Evolutionary conservation across 495 filamentous ascomycete genomes (phyloP), one percentile per base, ranked within the genome.

Genomic region (Aspergillus hancockii): DNA sequence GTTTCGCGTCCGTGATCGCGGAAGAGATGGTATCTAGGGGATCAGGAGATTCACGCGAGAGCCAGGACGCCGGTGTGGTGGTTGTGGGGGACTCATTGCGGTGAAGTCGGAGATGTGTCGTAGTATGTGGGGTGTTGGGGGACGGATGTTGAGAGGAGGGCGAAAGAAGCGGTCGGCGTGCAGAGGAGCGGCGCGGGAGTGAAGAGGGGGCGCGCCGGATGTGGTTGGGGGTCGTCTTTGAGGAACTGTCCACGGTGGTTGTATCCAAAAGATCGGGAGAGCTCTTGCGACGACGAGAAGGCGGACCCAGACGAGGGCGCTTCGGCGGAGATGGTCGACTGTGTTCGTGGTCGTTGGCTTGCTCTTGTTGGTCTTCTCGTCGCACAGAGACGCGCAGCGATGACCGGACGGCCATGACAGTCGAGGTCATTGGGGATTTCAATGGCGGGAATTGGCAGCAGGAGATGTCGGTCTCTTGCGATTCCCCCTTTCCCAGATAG

Each of bases 211-310:
- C 43, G 43, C 43, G 43, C 8, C 43, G 43, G 19, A 47, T 47
- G 43, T 47, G 43, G 43, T 18, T 45, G 1, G n/a, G 41, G 51
- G n/a, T 52, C 31, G 13, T 63, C 58, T 47, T 62, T 25, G 41
- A 56, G 61, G 52, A 62, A 22, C 53, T 61, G 41, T 55, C 49
- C 3, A 53, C 54, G 54, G 50, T 68, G n/a, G 66, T 74, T 25
- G 67, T 69, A 49, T 76, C 73, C n/a, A 78, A 67, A 28, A 74
- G 73, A 53, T 76, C 75, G 8, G 75, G 72, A 28, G 72, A 75
- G 60, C 72, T 78, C 57, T 62, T 69, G 63, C 67, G 76, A 52
- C 71, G 67, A 40, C 63, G 70, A 54, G 54, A 43, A 19, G 61
- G 49, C 40, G 55, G 61, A 40, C 66, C 62, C 1, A 70, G 58